Percentiles rank a stretch among this genome's conserved stretches.
These are phyloP conservation scores for Brasilioporus rufonigricans DNA, from an alignment of 768 basidiomycete genomes.

Conservation along the genomic window DNA sequence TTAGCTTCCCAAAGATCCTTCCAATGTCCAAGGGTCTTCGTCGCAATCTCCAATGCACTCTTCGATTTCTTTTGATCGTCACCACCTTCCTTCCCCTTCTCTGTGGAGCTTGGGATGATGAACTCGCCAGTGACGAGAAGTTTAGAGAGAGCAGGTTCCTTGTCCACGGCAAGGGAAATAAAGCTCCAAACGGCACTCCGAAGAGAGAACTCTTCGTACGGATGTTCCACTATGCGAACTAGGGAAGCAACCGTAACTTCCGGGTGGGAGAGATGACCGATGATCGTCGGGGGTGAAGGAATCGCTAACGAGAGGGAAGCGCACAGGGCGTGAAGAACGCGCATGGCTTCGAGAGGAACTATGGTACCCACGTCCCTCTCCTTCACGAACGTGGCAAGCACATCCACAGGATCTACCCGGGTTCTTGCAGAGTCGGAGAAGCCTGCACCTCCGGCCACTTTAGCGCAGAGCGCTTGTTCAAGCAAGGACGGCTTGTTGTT, in stretches of 20 bases:
- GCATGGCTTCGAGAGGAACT: constrained; percentile 66
- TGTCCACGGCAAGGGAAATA: constrained; percentile 75
- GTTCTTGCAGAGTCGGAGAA: constrained; percentile 44
- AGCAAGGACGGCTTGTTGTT: constrained; percentile 58
- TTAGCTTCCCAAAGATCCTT: constrained; percentile 74
- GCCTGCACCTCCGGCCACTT: constrained; percentile 48
- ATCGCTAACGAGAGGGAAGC: constrained; percentile 59
- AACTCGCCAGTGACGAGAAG: constrained; percentile 78
- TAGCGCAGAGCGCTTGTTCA: constrained; percentile 73
- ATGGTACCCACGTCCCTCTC: constrained; percentile 57
- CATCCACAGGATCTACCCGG: constrained; percentile 71
- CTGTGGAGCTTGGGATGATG: constrained; percentile 45
- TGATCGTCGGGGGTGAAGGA: constrained; percentile 67
- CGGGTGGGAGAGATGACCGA: constrained; percentile 75
- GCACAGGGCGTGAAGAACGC: constrained; percentile 65
- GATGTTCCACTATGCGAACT: constrained; percentile 72
- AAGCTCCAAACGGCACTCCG: constrained; percentile 83
- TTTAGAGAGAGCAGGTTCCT: constrained; percentile 81
- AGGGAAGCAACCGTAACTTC: constrained; percentile 66
- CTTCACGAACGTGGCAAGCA: constrained; percentile 65
- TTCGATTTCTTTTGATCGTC: constrained; percentile 34
- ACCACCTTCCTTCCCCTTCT: constrained; percentile 19
- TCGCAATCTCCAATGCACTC: constrained; percentile 68
- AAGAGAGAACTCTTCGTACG: constrained; percentile 72
- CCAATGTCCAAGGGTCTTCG: constrained; percentile 67